Conservation (phyloP, 2,329 filamentous ascomycete genomes). For the Fusarium pininemorale region DNA sequence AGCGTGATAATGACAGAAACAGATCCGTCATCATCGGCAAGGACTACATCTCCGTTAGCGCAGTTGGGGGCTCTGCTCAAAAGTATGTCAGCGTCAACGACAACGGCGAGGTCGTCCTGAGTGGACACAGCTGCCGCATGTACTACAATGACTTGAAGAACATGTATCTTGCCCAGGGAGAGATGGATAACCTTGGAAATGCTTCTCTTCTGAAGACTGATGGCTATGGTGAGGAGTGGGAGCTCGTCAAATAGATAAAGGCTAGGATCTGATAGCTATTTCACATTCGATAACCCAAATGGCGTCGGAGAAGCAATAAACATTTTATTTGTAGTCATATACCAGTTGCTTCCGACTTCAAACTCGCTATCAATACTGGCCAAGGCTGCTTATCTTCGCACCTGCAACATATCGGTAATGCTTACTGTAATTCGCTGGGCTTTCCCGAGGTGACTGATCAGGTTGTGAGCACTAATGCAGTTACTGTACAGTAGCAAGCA, state of each 20-base stretch:
- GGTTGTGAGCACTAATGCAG: slow-evolving; percentile 10
- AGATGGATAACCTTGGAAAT: neutral
- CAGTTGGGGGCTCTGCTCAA: neutral
- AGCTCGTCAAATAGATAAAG: slow-evolving; percentile 21
- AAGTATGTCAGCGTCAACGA: slow-evolving; percentile 5
- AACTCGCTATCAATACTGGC: rapidly evolving
- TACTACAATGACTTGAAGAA: neutral
- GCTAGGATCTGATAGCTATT: neutral
- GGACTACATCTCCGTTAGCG: neutral
- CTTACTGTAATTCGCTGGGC: neutral
- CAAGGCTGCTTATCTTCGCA: neutral
- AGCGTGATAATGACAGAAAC: neutral
- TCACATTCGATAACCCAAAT: neutral
- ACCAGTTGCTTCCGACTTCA: neutral
- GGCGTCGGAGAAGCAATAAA: neutral
- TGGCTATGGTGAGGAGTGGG: slow-evolving; percentile 1
- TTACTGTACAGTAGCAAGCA: slow-evolving; percentile 14
- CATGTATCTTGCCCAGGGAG: slow-evolving; percentile 1
- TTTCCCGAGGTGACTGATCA: neutral
- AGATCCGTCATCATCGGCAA: neutral
- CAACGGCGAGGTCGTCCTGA: neutral
- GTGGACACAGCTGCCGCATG: neutral
- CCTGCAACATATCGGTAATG: neutral
- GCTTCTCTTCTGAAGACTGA: neutral
- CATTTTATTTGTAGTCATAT: neutral